A percentile compares a stretch with the other conserved stretches of the same genome.
Conservation (phyloP, 2,329 filamentous ascomycete genomes). For the Pseudocercospora musae region DNA sequence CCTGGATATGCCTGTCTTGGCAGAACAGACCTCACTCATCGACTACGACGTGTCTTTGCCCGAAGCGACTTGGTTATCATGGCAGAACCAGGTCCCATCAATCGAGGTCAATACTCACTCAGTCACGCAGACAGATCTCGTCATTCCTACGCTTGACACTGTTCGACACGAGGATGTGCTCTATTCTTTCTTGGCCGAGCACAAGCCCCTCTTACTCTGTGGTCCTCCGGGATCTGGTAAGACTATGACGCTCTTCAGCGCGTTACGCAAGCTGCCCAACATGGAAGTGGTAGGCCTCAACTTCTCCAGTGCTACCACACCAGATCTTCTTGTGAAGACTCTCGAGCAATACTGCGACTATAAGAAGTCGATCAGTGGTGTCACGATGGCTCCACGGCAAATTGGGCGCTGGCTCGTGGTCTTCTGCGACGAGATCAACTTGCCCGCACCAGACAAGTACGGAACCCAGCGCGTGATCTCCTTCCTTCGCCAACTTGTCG, state of each 20-base stretch:
- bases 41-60: slow-evolving; percentile 91
- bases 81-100: slow-evolving; percentile 90
- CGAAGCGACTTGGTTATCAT: slow-evolving; percentile 81
- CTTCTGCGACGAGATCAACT: slow-evolving; percentile 99
- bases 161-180: slow-evolving; percentile 98
- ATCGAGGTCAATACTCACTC: slow-evolving; percentile 99
- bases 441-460: slow-evolving; percentile 96
- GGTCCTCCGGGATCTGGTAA: slow-evolving; percentile 98
- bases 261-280: slow-evolving; percentile 90
- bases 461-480: slow-evolving; percentile 96
- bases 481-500: slow-evolving; percentile 93
- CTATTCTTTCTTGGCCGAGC: slow-evolving; percentile 98
- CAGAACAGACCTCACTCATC: slow-evolving; percentile 74
- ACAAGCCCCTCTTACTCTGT: slow-evolving; percentile 93
- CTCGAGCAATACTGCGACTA: slow-evolving; percentile 99
- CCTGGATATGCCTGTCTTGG: slow-evolving; percentile 79
- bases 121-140: slow-evolving; percentile 94
- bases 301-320: slow-evolving; percentile 97
- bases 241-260: slow-evolving; percentile 99
- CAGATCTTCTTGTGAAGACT: slow-evolving; percentile 96
- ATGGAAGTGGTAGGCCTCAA: slow-evolving; percentile 99
- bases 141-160: slow-evolving; percentile 96
- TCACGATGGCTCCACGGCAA: slow-evolving; percentile 91
- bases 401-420: slow-evolving; percentile 97
- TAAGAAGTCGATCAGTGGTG: slow-evolving; percentile 95